Conservation (phyloP, 1,284 basidiomycete genomes). For the Boletus smithii region DNA sequence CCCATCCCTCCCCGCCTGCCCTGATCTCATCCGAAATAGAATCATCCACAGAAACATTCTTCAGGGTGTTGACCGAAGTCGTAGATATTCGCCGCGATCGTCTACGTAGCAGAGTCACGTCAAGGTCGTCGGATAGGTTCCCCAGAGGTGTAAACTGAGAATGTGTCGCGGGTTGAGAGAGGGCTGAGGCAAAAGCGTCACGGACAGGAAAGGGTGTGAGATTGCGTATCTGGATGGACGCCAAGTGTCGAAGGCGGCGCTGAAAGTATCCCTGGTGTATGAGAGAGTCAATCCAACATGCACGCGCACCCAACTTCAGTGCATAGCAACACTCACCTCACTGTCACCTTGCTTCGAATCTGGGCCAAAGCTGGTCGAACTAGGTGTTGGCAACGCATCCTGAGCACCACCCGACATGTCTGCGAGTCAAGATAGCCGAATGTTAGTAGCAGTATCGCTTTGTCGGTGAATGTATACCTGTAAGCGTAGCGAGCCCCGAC, state of each 20-base stretch:
- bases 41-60: conserved; percentile 47
- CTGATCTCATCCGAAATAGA: conserved; percentile 29
- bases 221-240: conserved; percentile 72
- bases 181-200: conserved; percentile 70
- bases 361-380: conserved; percentile 16
- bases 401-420: conserved; percentile 24
- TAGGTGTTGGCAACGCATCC: conserved; percentile 15
- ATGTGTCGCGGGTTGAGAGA: conserved; percentile 60
- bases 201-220: conserved; percentile 77
- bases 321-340: conserved; percentile 17
- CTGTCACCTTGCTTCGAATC: conserved; percentile 10
- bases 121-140: conserved; percentile 65
- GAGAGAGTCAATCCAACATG: not conserved
- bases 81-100: conserved; percentile 60
- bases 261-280: conserved; percentile 33
- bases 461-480: no score
- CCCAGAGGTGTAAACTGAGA: conserved; percentile 54
- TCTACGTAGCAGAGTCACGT: conserved; percentile 55
- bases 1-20: conserved; percentile 34
- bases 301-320: not conserved
- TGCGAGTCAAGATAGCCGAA: not conserved
- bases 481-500: conserved; percentile 4
- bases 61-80: conserved; percentile 51
- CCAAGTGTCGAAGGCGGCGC: conserved; percentile 73
- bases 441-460: not conserved